Evolutionary conservation across 2,329 filamentous ascomycete genomes (phyloP).

Genomic region (Alternaria triticimaculans): DNA sequence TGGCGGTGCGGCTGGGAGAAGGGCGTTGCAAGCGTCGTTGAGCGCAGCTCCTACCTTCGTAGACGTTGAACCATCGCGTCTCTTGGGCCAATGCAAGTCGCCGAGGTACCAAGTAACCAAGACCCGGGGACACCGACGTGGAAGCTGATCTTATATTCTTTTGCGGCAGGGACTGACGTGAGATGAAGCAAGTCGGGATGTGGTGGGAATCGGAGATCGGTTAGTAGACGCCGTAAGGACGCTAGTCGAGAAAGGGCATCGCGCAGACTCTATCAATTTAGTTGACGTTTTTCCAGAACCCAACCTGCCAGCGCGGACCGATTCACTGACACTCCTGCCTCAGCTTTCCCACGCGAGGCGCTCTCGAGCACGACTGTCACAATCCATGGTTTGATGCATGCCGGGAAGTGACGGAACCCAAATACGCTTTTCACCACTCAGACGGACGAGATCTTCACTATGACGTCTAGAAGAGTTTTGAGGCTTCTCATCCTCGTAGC

Average conservation of each 20-base stretch:
- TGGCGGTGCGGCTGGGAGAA: conserved; percentile 4
- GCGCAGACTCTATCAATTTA: background rate
- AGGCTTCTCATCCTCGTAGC: conserved; percentile 6
- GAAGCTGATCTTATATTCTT: background rate
- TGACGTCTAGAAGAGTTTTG: conserved; percentile 2
- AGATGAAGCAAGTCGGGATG: background rate
- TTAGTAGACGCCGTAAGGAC: background rate
- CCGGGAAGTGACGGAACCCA: background rate
- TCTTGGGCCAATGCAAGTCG: background rate
- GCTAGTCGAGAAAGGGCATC: background rate
- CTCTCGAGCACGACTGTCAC: background rate
- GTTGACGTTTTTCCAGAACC: background rate
- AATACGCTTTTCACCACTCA: background rate
- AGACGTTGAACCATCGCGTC: background rate
- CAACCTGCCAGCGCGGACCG: background rate
- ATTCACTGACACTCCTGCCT: background rate
- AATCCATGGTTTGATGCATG: background rate
- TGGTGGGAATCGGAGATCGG: background rate
- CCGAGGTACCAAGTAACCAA: background rate
- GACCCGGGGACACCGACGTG: background rate
- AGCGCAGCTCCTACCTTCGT: no score
- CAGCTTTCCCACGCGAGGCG: background rate
- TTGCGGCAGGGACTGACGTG: background rate
- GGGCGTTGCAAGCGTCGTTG: background rate
- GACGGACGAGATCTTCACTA: background rate